Evolutionary conservation across 164 flowering plant genomes (phyloP), one percentile per base, ranked within the genome.

Genomic region (Macadamia tetraphylla): DNA sequence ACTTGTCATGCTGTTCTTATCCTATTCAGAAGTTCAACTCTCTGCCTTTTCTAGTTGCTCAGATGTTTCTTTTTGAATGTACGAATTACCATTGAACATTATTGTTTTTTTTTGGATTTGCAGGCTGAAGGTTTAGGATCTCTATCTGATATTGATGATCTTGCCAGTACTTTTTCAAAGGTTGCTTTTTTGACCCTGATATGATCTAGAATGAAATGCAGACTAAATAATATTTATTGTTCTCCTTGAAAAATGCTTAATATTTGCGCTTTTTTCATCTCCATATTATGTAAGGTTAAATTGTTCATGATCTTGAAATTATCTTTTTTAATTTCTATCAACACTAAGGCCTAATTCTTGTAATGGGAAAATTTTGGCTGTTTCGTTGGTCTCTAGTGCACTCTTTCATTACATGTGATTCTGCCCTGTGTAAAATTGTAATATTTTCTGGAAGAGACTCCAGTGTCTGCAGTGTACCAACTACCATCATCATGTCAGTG

Each of bases 151-250:
- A 71, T 82, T 48, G 92, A 87, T 79, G 88, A 87, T 76, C 81
- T 87, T 55, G 78, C 89, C 58, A 83, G 77, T 48, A 85, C 89
- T 56, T 87, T 83, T 78, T 72, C 81, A 57, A 87, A 86, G 92
- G 92, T 87, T 62, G 71, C 78, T 58, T 58, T 59, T 56, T 51
- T 63, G 29, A n/a, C 42, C 64, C 57, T 53, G 57, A 14, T 17
- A 53, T 14, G n/a, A 53, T 14, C 57, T 13, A 4, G 13, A 8
- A 46, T 46, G 51, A 9, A 46, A 11, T 46, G 51, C 9, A 46
- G 51, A 14, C 13, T 53, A 53, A 13, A 4, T 12, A 53, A 53
- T 17, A 53, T 53, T 17, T 2, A 12, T 53, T 4, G 17, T 17
- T 13, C 14, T 4, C 9, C 13, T 4, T 53, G 57, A 11, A 53